These are phyloP conservation scores for Pseudogymnoascus sp. DNA, from an alignment of 2,329 filamentous ascomycete species.

Conservation along the genomic window DNA sequence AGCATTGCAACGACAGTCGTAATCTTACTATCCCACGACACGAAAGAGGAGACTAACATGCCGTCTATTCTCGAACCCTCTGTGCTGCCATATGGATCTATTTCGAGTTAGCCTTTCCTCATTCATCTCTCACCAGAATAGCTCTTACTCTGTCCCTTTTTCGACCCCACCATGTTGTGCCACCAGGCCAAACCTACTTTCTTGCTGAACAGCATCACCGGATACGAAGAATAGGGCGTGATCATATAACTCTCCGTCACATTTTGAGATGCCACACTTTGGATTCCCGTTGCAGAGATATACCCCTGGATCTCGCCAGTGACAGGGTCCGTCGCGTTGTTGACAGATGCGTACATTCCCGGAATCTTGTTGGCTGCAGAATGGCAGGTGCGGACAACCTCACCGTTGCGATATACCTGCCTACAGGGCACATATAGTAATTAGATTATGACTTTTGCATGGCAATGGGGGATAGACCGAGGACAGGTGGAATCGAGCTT, in stretches of 20 bases:
- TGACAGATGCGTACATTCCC: conserved; percentile 35
- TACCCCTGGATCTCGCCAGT: conserved; percentile 32
- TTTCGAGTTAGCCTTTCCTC: background rate
- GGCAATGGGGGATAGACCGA: background rate
- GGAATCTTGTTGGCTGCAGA: conserved; percentile 31
- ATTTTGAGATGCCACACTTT: conserved; percentile 32
- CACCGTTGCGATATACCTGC: conserved; percentile 32
- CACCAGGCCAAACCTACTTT: conserved; percentile 35
- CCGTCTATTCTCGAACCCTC: conserved; percentile 34
- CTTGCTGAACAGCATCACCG: conserved; percentile 27
- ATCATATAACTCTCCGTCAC: conserved; percentile 34
- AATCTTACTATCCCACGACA: conserved; percentile 38
- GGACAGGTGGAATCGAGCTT: conserved; percentile 1
- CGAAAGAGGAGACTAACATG: conserved; percentile 30
- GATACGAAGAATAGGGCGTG: conserved; percentile 28
- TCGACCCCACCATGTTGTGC: conserved; percentile 34
- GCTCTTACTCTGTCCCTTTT: conserved; percentile 36
- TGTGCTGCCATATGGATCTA: conserved; percentile 34
- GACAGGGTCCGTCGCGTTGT: conserved; percentile 32
- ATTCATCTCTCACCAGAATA: background rate
- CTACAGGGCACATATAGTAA: conserved; percentile 15
- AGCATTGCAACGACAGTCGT: conserved; percentile 33
- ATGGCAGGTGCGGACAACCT: conserved; percentile 35
- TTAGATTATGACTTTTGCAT: background rate
- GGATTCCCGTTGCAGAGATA: conserved; percentile 35